phyloP scores from a whole-genome alignment of 2,329 filamentous ascomycete genomes.

The Penicillium sp. region DNA sequence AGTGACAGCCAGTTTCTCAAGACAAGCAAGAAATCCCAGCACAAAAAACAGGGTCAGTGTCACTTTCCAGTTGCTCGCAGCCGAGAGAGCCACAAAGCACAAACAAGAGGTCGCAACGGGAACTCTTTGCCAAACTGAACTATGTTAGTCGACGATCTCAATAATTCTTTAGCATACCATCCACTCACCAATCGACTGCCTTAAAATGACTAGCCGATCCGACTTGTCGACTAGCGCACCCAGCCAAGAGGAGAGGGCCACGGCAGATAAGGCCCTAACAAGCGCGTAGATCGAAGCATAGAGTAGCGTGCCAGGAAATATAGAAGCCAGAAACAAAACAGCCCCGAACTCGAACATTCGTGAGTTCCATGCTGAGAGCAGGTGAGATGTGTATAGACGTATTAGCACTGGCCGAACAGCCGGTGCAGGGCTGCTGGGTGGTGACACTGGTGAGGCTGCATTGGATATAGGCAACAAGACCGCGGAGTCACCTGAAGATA shows the following conservation, averaged over 20 bases:
- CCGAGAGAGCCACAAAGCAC: constrained; percentile 43
- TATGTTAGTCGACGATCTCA: neutral
- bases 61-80: constrained; percentile 1
- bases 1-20: constrained; percentile 67
- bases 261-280: constrained; percentile 57
- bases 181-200: constrained; percentile 46
- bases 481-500: neutral
- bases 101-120: constrained; percentile 51
- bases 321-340: constrained; percentile 58
- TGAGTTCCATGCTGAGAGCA: constrained; percentile 65
- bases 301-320: constrained; percentile 61
- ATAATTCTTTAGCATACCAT: constrained; percentile 11
- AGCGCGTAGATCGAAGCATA: constrained; percentile 71
- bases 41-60: constrained; percentile 30
- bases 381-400: constrained; percentile 59
- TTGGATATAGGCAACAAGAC: neutral
- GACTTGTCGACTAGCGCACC: constrained; percentile 60
- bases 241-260: constrained; percentile 59
- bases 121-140: constrained; percentile 35
- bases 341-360: constrained; percentile 65
- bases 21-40: constrained; percentile 59
- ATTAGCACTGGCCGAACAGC: constrained; percentile 11
- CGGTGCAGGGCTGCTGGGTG: neutral
- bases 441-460: neutral
- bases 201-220: constrained; percentile 52